phyloP scores from a whole-genome alignment of 1,284 basidiomycete species.

The Schizopora paradoxa region DNA sequence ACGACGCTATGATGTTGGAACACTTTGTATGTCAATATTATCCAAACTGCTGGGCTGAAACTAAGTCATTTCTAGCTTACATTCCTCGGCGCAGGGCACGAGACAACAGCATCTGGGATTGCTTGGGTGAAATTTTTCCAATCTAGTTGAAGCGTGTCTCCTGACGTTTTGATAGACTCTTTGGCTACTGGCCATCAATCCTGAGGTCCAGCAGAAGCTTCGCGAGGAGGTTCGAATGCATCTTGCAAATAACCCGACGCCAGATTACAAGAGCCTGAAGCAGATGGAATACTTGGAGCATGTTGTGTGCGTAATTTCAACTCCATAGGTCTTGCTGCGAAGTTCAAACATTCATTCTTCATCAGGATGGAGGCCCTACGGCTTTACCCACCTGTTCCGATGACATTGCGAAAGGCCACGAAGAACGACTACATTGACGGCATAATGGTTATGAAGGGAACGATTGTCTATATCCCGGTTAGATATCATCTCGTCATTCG shows the following conservation, averaged over 20 bases:
- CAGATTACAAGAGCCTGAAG: slow-evolving; percentile 42
- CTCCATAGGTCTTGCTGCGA: background rate
- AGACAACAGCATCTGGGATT: slow-evolving; percentile 45
- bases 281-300: slow-evolving; percentile 42
- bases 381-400: slow-evolving; percentile 41
- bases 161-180: slow-evolving; percentile 27
- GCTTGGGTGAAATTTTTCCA: slow-evolving; percentile 35
- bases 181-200: slow-evolving; percentile 34
- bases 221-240: slow-evolving; percentile 38
- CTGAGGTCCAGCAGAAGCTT: slow-evolving; percentile 35
- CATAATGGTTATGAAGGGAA: slow-evolving; percentile 41
- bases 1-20: slow-evolving; percentile 43
- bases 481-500: slow-evolving; percentile 16
- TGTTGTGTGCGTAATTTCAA: slow-evolving; percentile 35
- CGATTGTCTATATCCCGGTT: slow-evolving; percentile 42
- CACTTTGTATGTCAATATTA: slow-evolving; percentile 37
- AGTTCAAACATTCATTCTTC: background rate
- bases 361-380: slow-evolving; percentile 35
- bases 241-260: slow-evolving; percentile 32
- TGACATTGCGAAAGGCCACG: slow-evolving; percentile 39
- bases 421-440: slow-evolving; percentile 42
- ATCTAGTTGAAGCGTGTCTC: background rate
- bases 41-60: background rate
- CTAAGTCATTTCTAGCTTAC: slow-evolving; percentile 32
- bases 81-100: slow-evolving; percentile 48